phyloP scores from a whole-genome alignment of 2,329 filamentous ascomycete species.

The Colletotrichum sp. region DNA sequence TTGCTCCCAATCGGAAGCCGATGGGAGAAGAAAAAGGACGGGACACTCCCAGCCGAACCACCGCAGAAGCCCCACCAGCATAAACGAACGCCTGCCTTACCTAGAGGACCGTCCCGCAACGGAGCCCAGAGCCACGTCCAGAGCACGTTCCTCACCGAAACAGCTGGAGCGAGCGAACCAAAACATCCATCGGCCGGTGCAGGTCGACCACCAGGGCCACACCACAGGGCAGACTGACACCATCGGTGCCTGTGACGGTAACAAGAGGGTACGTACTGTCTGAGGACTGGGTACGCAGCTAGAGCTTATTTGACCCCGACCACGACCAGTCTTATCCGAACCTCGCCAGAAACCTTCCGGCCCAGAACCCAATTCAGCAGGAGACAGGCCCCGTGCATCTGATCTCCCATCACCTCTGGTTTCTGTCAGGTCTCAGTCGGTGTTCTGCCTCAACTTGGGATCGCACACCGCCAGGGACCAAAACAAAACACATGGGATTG shows the following conservation, averaged over 20 bases:
- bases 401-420: slow-evolving; percentile 1
- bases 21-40: neutral
- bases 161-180: neutral
- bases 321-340: neutral
- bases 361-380: neutral
- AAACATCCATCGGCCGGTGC: neutral
- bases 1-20: neutral
- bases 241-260: neutral
- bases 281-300: neutral
- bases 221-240: neutral
- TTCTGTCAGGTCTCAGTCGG: slow-evolving; percentile 5
- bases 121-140: slow-evolving; percentile 4
- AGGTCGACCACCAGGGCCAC: neutral
- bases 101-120: slow-evolving; percentile 13
- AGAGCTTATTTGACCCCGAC: neutral
- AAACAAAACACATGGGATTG: neutral
- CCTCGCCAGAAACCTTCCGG: neutral
- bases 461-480: neutral
- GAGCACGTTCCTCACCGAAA: slow-evolving; percentile 17
- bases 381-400: neutral
- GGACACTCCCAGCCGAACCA: neutral
- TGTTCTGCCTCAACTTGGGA: neutral
- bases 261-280: neutral
- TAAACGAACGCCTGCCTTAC: neutral
- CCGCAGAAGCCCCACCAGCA: neutral